Base-by-base conservation (phyloP, 768 basidiomycete genomes). In the Chalciporus piperatus region DNA sequence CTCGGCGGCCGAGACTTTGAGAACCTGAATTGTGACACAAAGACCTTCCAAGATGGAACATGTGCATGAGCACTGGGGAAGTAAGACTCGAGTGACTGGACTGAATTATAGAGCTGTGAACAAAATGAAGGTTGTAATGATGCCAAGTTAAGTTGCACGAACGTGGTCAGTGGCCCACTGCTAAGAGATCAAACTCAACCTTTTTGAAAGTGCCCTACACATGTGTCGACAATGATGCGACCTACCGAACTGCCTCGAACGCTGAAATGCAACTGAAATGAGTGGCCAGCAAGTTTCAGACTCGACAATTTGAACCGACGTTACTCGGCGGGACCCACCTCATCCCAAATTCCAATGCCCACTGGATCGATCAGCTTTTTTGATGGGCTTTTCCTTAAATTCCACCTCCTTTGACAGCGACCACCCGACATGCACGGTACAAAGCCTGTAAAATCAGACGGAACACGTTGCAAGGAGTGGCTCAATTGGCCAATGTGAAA, bases 181-280 rank as follows among this genome's bases (percentile, higher is more conserved):
- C 22, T 22, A 22, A 35, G 40, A 46, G 47, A 30, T 43, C 51
- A 32, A 52, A 58, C 59, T 55, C 48, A 47, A 55, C 53, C 33
- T 50, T 55, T 59, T 46, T 48, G 37, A 52, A 57, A 57, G 40
- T 45, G 44, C 22, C 27, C 30, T 20, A 16, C 8, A 37, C 35
- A 37, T 37, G 35, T n/a, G 35, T 3, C 6, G 35, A n/a, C 35
- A 37, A n/a, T 37, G 35, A 37, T 37, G 35, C 16, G 35, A 37
- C 35, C 16, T 32, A 37, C 16, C n/a, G 35, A 3, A 37, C 33
- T 51, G 52, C 61, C 57, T 62, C 60, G 60, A 62, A 37, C 14
- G 16, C 35, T 37, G 16, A n/a, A n/a, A n/a, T n/a, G n/a, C n/a
- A 35, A 35, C 4, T 10, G 4, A 32, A 14, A 32, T 32, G 32